These are phyloP conservation scores for Pontederia crassipes DNA, from an alignment of 176 grass and related monocot species.

Conservation along the genomic window DNA sequence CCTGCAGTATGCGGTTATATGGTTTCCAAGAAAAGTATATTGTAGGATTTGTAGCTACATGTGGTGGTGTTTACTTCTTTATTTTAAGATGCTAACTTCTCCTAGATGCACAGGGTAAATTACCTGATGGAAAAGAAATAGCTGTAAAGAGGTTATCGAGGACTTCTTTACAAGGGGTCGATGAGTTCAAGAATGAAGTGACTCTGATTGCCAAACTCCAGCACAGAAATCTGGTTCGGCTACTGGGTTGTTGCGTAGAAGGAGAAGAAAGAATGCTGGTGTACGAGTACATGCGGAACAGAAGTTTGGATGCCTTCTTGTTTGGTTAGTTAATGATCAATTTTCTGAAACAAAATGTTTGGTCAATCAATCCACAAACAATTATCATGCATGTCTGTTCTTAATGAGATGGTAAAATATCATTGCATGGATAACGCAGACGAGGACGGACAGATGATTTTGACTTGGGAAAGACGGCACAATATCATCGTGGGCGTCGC, in stretches of 20 bases:
- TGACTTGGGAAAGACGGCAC: conserved; percentile 34
- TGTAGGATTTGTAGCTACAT: no score
- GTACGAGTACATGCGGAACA: conserved; percentile 42
- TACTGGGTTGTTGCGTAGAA: conserved; percentile 36
- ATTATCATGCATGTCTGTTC: no score
- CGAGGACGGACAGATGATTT: conserved; percentile 9
- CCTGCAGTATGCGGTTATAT: no score
- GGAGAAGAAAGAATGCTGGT: conserved; percentile 37
- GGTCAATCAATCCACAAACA: background rate
- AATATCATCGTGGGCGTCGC: conserved; percentile 46
- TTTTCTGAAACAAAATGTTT: background rate
- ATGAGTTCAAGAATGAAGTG: conserved; percentile 43
- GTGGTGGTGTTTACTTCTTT: no score
- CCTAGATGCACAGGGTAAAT: conserved; percentile 17
- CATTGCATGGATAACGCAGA: conserved; percentile 22
- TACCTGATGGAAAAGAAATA: conserved; percentile 33
- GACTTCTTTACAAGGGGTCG: conserved; percentile 19
- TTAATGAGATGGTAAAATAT: background rate
- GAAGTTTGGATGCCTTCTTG: conserved; percentile 43
- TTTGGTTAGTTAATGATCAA: conserved; percentile 25
- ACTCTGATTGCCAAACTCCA: conserved; percentile 35
- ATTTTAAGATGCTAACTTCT: background rate
- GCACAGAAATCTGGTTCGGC: conserved; percentile 48
- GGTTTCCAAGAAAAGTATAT: no score
- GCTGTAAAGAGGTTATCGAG: conserved; percentile 45